A percentile compares a stretch with the other conserved stretches of the same genome.
phyloP scores from a whole-genome alignment of 805 yeast species.

The Candida succiphila region DNA sequence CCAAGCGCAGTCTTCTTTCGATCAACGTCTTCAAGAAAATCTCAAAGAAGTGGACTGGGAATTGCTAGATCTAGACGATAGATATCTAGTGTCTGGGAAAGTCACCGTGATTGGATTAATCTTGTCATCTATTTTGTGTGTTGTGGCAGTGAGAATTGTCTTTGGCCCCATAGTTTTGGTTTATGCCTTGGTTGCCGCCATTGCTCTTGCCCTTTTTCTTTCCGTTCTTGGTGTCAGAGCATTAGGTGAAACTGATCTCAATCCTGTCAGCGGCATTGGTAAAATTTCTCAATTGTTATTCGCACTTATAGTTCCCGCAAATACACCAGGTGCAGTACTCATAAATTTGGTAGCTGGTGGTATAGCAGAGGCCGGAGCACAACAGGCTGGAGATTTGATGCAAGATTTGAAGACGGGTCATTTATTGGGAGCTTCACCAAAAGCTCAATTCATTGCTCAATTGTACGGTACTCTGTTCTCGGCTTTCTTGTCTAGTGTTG shows the following conservation, averaged over 20 bases:
- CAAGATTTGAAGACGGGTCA: conserved; percentile 96
- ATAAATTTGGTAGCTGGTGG: conserved; percentile 93
- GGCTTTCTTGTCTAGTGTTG: conserved; percentile 63
- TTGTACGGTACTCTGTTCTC: conserved; percentile 83
- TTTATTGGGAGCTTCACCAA: conserved; percentile 83
- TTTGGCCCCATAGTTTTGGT: conserved; percentile 68
- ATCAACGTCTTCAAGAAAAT: background rate
- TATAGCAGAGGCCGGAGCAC: conserved; percentile 97
- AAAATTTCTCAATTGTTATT: conserved; percentile 84
- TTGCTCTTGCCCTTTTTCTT: conserved; percentile 64
- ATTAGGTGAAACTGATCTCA: conserved; percentile 90
- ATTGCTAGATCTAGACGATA: conserved; percentile 23
- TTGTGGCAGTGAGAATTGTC: conserved; percentile 50
- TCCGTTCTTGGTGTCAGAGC: conserved; percentile 89
- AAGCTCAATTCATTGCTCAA: conserved; percentile 87
- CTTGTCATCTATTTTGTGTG: conserved; percentile 57
- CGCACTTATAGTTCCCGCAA: conserved; percentile 67
- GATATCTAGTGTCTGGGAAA: conserved; percentile 38
- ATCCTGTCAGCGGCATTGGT: conserved; percentile 96
- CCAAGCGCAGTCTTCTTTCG: background rate
- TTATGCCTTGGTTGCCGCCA: conserved; percentile 58
- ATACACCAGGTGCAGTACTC: conserved; percentile 72
- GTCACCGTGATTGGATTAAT: conserved; percentile 52
- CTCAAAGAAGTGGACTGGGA: background rate
- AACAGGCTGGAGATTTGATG: conserved; percentile 97